Evolutionary conservation across 768 basidiomycete genomes (phyloP).

Genomic region (Mycena alexandri): DNA sequence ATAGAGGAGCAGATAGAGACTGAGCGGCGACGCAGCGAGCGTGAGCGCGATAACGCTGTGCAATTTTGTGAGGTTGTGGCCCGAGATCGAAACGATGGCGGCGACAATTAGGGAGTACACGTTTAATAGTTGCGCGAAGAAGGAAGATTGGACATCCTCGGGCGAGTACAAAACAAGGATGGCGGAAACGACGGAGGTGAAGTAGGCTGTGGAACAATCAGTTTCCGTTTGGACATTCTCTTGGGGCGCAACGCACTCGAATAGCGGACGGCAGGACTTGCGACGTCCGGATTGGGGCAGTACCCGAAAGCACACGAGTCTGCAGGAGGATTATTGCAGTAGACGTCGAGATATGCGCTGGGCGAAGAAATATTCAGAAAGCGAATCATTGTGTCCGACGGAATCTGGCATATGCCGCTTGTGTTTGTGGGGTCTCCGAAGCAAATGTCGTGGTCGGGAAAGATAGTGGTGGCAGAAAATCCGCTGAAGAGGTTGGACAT

Average conservation of each 20-base stretch:
- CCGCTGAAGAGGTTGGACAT: constrained; percentile 13
- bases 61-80: constrained; percentile 32
- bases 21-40: constrained; percentile 36
- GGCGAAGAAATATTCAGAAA: constrained; percentile 34
- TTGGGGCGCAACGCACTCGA: constrained; percentile 24
- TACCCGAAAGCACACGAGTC: constrained; percentile 36
- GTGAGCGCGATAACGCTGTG: constrained; percentile 31
- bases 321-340: constrained; percentile 30
- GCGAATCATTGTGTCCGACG: constrained; percentile 25
- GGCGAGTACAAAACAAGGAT: constrained; percentile 34
- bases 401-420: constrained; percentile 33
- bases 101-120: constrained; percentile 38
- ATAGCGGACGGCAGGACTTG: constrained; percentile 36
- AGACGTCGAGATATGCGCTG: constrained; percentile 17
- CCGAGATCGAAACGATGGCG: constrained; percentile 24
- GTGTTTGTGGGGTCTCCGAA: constrained; percentile 29
- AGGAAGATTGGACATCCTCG: constrained; percentile 20
- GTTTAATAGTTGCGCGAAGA: constrained; percentile 36
- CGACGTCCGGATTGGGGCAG: constrained; percentile 36
- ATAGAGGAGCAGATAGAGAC: constrained; percentile 34
- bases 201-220: constrained; percentile 29
- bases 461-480: not conserved
- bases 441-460: constrained; percentile 29
- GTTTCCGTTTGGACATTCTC: no score
- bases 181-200: constrained; percentile 33